Evolutionary conservation across 1,139 yeast genomes (phyloP), one percentile per base, ranked within the genome.

Genomic region (Lodderomyces margitis): DNA sequence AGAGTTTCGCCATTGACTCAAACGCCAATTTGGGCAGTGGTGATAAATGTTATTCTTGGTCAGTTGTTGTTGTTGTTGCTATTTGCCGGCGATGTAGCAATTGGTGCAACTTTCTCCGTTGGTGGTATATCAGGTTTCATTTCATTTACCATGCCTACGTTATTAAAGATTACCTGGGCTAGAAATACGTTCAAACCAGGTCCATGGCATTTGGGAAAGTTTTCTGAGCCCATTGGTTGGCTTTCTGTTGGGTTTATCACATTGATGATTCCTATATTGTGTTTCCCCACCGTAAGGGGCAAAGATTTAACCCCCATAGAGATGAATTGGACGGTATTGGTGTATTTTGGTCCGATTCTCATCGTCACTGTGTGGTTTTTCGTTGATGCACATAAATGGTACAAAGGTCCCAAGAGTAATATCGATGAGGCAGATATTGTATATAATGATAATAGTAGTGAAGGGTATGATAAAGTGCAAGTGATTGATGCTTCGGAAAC

Each of bases 301-400:
- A 60, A 63, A n/a, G 56, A 75, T 48, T 60, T 74, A 49, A 65
- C 69, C 7, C 61, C 75, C 4, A 70, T 72, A 20, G 51, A 52
- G 24, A 83, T 83, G 89, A 83, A 83, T 61, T 83, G 87, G 86
- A 84, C 89, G 0, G 75, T 67, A 16, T 72, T 82, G 27, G 87
- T 83, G 12, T 83, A 75, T 58, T 81, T 80, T 54, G 88, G 86
- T 2, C 80, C 87, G 10, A 66, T 82, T 73, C 52, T 77, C 16
- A 43, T 81, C 24, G 76, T 80, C 2, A 52, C 70, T 17, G 51
- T 68, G 1, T 83, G 83, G 78, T 83, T 65, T 56, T 55, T 61
- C 39, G 59, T 74, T 10, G 80, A 78, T 51, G 89, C 88, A 21
- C 79, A 70, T 51, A 80, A 75, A 54, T 74, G 82, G 74, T 83